These are phyloP conservation scores for Ustilago loliicola DNA, from an alignment of 1,284 basidiomycete species.

Conservation along the genomic window DNA sequence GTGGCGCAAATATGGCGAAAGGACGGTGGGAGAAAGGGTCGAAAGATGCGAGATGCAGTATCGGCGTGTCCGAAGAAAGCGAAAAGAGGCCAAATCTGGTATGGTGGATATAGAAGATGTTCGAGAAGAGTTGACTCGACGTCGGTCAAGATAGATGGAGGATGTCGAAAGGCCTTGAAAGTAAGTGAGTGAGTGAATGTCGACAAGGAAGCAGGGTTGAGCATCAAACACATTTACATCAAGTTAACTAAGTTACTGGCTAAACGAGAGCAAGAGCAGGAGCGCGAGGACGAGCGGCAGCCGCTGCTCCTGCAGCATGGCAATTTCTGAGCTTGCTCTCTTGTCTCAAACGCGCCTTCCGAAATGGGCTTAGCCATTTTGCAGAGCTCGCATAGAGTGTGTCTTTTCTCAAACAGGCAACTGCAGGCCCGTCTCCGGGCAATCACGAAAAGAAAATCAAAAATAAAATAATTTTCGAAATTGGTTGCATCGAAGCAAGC, in stretches of 20 bases:
- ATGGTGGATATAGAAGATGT: too few species aligned
- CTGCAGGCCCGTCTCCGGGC: neutral
- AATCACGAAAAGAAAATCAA: neutral
- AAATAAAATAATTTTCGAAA: neutral
- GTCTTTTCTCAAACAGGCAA: neutral
- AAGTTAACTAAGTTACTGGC: too few species aligned
- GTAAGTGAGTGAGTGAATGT: neutral
- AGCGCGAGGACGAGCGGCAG: too few species aligned
- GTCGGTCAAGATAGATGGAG: neutral
- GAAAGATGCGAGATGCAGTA: neutral
- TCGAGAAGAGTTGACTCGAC: neutral
- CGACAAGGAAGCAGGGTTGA: too few species aligned
- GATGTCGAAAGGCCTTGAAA: neutral
- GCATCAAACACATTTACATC: too few species aligned
- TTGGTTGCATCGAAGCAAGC: neutral
- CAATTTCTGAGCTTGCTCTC: too few species aligned
- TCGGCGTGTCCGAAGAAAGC: neutral
- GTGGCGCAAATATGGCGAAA: neutral
- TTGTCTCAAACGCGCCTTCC: neutral
- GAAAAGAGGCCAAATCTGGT: too few species aligned
- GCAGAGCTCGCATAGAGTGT: neutral
- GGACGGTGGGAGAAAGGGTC: neutral
- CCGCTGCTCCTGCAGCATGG: too few species aligned
- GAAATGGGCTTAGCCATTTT: too few species aligned
- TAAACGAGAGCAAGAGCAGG: too few species aligned